These are phyloP conservation scores for Calocybe cyanea DNA, from an alignment of 768 basidiomycete species.

Conservation along the genomic window DNA sequence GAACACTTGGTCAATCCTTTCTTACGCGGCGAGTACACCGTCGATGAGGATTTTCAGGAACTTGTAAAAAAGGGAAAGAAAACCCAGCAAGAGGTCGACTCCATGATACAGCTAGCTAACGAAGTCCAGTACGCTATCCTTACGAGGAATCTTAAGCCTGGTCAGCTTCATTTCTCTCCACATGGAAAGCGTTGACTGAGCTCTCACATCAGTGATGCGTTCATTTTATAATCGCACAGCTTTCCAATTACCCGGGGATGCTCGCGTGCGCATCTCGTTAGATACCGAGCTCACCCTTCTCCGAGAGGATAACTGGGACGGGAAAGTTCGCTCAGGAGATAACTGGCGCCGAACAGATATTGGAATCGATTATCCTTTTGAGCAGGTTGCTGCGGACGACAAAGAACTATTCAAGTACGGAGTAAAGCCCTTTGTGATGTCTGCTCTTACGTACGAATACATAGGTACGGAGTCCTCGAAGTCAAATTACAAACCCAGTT, in stretches of 20 bases:
- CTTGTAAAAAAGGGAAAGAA: constrained; percentile 90
- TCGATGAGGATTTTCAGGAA: constrained; percentile 90
- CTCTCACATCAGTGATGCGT: constrained; percentile 65
- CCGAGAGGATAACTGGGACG: constrained; percentile 97
- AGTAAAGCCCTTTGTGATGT: constrained; percentile 12
- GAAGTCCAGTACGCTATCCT: constrained; percentile 93
- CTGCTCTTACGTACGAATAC: not conserved
- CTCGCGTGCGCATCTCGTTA: constrained; percentile 96
- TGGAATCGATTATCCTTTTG: constrained; percentile 89
- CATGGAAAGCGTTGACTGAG: not conserved
- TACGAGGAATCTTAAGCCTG: constrained; percentile 77
- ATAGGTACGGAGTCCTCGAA: constrained; percentile 87
- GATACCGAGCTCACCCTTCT: constrained; percentile 95
- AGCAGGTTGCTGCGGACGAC: constrained; percentile 68
- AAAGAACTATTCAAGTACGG: constrained; percentile 86
- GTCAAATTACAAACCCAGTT: constrained; percentile 96
- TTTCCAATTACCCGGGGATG: constrained; percentile 97
- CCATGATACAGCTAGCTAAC: constrained; percentile 94
- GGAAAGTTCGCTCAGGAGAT: constrained; percentile 62
- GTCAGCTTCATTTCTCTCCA: constrained; percentile 37
- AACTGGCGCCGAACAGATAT: constrained; percentile 97
- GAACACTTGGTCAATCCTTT: constrained; percentile 92
- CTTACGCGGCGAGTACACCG: constrained; percentile 83
- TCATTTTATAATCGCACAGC: constrained; percentile 99
- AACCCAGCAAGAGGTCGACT: constrained; percentile 83